These are phyloP conservation scores for Effrenium voratum DNA, from an alignment of 73 alveolate genomes.

Conservation along the genomic window DNA sequence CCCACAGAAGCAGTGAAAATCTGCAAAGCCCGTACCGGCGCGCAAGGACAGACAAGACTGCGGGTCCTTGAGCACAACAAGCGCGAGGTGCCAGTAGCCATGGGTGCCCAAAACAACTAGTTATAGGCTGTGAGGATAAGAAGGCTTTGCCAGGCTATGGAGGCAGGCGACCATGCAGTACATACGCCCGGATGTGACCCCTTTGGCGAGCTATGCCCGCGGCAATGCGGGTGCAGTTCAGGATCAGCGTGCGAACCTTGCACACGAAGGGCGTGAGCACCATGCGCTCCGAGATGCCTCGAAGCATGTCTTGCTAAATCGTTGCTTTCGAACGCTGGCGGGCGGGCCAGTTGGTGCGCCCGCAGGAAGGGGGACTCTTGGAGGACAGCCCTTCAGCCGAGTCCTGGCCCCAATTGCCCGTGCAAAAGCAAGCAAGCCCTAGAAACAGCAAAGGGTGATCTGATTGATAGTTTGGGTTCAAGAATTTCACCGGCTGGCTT, in stretches of 20 bases:
- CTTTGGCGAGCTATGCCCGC: no score
- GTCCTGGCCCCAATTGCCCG: neutral
- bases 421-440: neutral
- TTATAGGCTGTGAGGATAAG: no score
- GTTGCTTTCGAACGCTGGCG: neutral
- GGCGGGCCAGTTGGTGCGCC: constrained; percentile 19
- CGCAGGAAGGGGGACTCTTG: constrained; percentile 37
- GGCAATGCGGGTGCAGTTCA: constrained; percentile 69
- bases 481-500: neutral
- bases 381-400: constrained; percentile 52
- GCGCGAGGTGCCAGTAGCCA: no score
- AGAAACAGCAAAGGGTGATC: neutral
- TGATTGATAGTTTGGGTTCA: neutral
- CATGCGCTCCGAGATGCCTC: constrained; percentile 77
- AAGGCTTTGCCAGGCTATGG: no score
- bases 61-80: no score
- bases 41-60: no score
- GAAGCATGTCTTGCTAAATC: neutral
- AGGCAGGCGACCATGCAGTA: no score
- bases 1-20: no score
- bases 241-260: constrained; percentile 83
- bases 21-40: no score
- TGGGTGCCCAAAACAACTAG: no score
- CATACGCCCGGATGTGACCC: no score
- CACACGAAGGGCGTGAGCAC: constrained; percentile 76